Conservation (phyloP, 225 moss, liverwort and hornwort genomes). For the Marchantia paleacea region DNA sequence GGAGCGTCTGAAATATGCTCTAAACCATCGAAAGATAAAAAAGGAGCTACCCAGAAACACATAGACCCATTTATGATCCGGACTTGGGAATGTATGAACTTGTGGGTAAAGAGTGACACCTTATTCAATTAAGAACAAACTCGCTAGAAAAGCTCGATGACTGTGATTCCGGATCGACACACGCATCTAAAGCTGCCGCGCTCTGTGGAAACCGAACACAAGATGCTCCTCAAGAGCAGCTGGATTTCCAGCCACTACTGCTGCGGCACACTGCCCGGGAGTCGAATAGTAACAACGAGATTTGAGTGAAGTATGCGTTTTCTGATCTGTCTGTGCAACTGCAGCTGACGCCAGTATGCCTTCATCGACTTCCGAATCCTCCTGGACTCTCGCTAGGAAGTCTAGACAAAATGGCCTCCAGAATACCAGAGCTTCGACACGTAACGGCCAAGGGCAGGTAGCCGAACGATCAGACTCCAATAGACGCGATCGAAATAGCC, state of each 20-base stretch:
- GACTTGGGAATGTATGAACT: not conserved
- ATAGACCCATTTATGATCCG: too few species aligned
- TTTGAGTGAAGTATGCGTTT: not conserved
- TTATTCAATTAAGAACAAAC: not conserved
- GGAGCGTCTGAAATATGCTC: too few species aligned
- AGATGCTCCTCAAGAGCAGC: not conserved
- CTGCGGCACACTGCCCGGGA: not conserved
- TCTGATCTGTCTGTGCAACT: not conserved
- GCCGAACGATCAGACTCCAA: slow-evolving; percentile 15
- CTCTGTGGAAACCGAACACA: not conserved
- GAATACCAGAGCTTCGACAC: slow-evolving; percentile 6
- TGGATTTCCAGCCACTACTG: not conserved
- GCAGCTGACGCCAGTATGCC: not conserved
- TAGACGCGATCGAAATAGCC: not conserved
- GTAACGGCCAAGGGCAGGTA: slow-evolving; percentile 3
- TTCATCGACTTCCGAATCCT: not conserved
- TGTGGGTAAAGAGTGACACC: too few species aligned
- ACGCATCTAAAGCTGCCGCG: not conserved
- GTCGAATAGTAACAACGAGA: not conserved
- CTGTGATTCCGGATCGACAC: not conserved
- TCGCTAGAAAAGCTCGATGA: not conserved
- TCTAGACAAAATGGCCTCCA: not conserved
- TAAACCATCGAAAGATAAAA: too few species aligned
- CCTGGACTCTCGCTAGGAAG: not conserved
- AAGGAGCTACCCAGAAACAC: too few species aligned